Evolutionary conservation across 768 basidiomycete species (phyloP), one percentile per base, ranked within the genome.

Genomic region (Suillus luteus): DNA sequence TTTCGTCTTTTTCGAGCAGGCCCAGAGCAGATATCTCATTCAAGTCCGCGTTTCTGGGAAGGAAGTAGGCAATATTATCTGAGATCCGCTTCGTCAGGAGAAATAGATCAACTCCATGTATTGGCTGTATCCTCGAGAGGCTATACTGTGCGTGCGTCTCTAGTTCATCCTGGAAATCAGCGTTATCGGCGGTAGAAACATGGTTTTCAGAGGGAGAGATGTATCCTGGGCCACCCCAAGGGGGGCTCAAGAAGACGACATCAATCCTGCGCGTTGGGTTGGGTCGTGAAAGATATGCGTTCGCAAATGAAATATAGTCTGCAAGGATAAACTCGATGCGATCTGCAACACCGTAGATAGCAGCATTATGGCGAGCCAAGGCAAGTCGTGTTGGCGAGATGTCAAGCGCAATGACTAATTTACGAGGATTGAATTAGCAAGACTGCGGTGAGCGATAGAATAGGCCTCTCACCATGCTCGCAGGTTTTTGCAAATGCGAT

Each of bases 401-500:
- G 71, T 99, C 97, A 62, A 99, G 79, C 0, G 97, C 96, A 60
- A 99, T 96, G 31, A 99, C 97, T 99, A 69, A 2, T 37, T 37
- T 57, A n/a, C 22, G 48, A 35, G 6, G 37, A 59, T 12, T 54
- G 48, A 12, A 54, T 65, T 54, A 68, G 51, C 9, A 61, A 8
- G 48, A 54, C 5, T 52, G 46, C 5, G 17, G 22, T 44, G 48
- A 12, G 8, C 35, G 59, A 8, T 37, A 11, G 33, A 58, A 17
- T 41, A 51, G 44, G 31, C 24, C 12, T 1, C 89, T 64, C 70
- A 97, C 96, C 96, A 76, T 92, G 79, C 73, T 96, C 92, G 78
- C 97, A 99, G 2, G 95, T 97, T 73, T 90, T 86, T 2, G 97
- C 97, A 76, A 99, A 98, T 4, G 95, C 94, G 63, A 99, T 99